A percentile compares a stretch with the other conserved stretches of the same genome.
phyloP scores from a whole-genome alignment of 2,329 filamentous ascomycete species.

The Fusarium keratoplasticum region DNA sequence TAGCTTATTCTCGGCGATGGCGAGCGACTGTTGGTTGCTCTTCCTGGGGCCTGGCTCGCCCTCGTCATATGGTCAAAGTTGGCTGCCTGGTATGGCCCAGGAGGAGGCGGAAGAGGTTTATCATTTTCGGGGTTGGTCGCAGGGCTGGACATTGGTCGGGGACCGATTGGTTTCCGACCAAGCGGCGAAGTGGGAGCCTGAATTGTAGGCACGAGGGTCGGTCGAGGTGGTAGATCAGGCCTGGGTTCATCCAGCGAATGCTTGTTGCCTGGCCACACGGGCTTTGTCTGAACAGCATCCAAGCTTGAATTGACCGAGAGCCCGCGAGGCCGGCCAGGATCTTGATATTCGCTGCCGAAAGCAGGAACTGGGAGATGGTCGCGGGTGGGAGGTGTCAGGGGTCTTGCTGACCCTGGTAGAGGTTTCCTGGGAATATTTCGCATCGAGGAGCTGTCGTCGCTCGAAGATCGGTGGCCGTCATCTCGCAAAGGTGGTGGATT shows the following conservation, averaged over 20 bases:
- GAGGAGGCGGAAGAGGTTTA: conserved; percentile 24
- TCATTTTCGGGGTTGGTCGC: conserved; percentile 2
- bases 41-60: conserved; percentile 8
- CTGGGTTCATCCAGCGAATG: conserved; percentile 17
- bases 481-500: conserved; percentile 41
- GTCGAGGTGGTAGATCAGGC: conserved; percentile 24
- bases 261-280: conserved; percentile 22
- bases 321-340: conserved; percentile 27
- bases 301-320: conserved; percentile 37
- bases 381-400: conserved; percentile 42
- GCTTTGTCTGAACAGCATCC: conserved; percentile 15
- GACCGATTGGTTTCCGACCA: conserved; percentile 46
- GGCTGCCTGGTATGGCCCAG: conserved; percentile 9
- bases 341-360: conserved; percentile 21
- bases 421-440: conserved; percentile 66
- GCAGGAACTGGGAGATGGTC: conserved; percentile 32
- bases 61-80: conserved; percentile 29
- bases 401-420: conserved; percentile 52
- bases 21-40: conserved; percentile 39
- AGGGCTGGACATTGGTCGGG: conserved; percentile 33
- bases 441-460: conserved; percentile 56
- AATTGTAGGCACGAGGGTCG: conserved; percentile 17
- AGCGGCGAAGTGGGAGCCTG: conserved; percentile 33
- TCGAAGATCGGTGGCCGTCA: conserved; percentile 54
- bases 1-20: conserved; percentile 53